Percentiles rank a stretch among this genome's conserved stretches.
phyloP scores from a whole-genome alignment of 345 rosid species.

The Isatis tinctoria region DNA sequence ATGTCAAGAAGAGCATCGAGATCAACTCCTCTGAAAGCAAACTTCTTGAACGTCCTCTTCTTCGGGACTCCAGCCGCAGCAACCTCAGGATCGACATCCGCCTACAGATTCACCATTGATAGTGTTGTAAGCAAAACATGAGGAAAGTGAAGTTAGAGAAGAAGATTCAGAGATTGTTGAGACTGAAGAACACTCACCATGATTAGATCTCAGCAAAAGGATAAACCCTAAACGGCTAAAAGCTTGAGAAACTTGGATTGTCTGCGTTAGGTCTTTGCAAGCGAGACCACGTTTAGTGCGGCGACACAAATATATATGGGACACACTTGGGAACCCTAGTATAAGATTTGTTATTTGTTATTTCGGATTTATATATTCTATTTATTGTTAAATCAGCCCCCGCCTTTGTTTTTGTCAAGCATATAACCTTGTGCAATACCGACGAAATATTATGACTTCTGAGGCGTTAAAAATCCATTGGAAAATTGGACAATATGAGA shows the following conservation, averaged over 20 bases:
- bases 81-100: conserved; percentile 47
- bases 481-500: not conserved
- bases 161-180: not conserved
- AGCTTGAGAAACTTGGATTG: not conserved
- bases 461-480: not conserved
- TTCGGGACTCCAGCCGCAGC: conserved; percentile 53
- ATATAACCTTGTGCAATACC: not conserved
- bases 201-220: conserved; percentile 11
- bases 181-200: conserved; percentile 25
- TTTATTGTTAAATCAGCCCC: not conserved
- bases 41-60: conserved; percentile 91
- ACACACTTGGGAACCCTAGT: conserved; percentile 20
- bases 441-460: not conserved
- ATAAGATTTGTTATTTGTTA: not conserved
- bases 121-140: not conserved
- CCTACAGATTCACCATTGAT: conserved; percentile 24
- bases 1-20: conserved; percentile 86
- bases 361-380: not conserved
- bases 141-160: not conserved
- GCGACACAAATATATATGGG: not conserved
- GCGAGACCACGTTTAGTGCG: not conserved
- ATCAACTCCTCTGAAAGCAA: conserved; percentile 80
- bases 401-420: not conserved
- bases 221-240: conserved; percentile 18
- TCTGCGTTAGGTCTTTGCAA: conserved; percentile 4